These are phyloP conservation scores for Lagenidium sp. DNA, from an alignment of 352 stramenopile species.

Conservation along the genomic window DNA sequence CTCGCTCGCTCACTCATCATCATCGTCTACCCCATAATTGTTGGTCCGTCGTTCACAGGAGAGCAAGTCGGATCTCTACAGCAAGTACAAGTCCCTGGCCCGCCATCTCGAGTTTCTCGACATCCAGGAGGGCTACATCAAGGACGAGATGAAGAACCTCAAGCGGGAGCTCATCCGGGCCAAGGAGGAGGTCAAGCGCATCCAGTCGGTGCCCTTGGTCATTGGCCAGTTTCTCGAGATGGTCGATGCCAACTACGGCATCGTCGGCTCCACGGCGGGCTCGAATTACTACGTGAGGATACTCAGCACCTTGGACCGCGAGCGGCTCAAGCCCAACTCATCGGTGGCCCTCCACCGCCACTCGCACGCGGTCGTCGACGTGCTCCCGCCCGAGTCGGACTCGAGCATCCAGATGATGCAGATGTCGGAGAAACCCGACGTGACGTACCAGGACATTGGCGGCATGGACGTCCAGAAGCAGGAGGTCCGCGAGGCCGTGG, in stretches of 20 bases:
- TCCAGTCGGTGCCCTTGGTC: slow-evolving; percentile 99
- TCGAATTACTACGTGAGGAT: slow-evolving; percentile 99
- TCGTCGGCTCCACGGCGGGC: slow-evolving; percentile 95
- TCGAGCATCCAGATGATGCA: slow-evolving; percentile 98
- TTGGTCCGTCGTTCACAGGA: slow-evolving; percentile 8
- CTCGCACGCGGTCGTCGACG: slow-evolving; percentile 98
- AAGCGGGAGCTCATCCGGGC: slow-evolving; percentile 98
- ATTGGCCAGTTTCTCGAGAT: slow-evolving; percentile 99
- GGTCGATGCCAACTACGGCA: slow-evolving; percentile 99
- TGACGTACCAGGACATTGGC: slow-evolving; percentile 95
- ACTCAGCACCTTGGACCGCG: slow-evolving; percentile 96
- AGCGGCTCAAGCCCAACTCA: slow-evolving; percentile 98
- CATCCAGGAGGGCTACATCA: slow-evolving; percentile 98
- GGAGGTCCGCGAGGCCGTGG: slow-evolving; percentile 98
- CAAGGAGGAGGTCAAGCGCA: slow-evolving; percentile 99
- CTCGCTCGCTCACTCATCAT: too few species aligned
- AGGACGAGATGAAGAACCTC: slow-evolving; percentile 99
- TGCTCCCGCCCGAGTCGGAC: slow-evolving; percentile 98
- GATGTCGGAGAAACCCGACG: slow-evolving; percentile 98
- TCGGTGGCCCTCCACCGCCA: slow-evolving; percentile 97
- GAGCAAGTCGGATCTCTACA: slow-evolving; percentile 31
- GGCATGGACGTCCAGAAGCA: slow-evolving; percentile 99
- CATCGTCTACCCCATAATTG: too few species aligned
- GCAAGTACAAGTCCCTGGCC: slow-evolving; percentile 36
- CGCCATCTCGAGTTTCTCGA: slow-evolving; percentile 48